Base-by-base conservation (phyloP, 73 alveolate species). In the Durusdinium trenchii region DNA sequence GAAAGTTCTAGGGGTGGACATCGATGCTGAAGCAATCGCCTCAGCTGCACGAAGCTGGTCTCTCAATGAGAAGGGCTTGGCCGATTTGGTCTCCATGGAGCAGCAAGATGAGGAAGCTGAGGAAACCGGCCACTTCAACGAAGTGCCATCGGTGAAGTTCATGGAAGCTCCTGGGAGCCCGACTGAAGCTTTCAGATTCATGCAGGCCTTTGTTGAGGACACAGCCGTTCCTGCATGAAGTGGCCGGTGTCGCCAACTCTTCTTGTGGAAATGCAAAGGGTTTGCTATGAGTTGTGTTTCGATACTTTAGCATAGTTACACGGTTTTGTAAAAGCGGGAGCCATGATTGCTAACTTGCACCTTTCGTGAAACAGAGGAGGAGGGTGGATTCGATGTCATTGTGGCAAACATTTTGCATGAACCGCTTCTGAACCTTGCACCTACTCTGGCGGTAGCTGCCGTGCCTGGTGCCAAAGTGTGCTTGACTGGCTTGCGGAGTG, bases 381-480 rank as follows among this genome's bases (percentile, higher is more conserved):
- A 14, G 6, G 86, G 32, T 46, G 62, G 86, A 48, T 62, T 67
- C 23, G 96, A 90, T 57, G 47, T 90, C 40, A 57, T 90, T 12
- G 96, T 90, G 96, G 96, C 86, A 32, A 90, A 90, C 52, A 62
- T 90, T 51, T 61, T 90, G 54, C 67, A 35, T 52, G 75, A 67
- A 36, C 96, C 96, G 54, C 86, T 90, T 51, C 96, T 90, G 42
- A 40, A n/a, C 40, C 79, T 90, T 51, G 75, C 62, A 54, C 75
- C 45, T 32, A 45, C 73, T 3, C 86, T 90, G 10, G 73, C 73
- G 4, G 60, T 52, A 50, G 96, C 79, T 10, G 47, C 52, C 18
- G 86, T 52, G 40, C 96, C 96, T 10, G 86, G 75, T 67, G 86
- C 54, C 28, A 62, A 46, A 14, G 73, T 90, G 16, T 90, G 96